These are phyloP conservation scores for Entonaema liquescens DNA, from an alignment of 495 filamentous ascomycete species.

Conservation along the genomic window DNA sequence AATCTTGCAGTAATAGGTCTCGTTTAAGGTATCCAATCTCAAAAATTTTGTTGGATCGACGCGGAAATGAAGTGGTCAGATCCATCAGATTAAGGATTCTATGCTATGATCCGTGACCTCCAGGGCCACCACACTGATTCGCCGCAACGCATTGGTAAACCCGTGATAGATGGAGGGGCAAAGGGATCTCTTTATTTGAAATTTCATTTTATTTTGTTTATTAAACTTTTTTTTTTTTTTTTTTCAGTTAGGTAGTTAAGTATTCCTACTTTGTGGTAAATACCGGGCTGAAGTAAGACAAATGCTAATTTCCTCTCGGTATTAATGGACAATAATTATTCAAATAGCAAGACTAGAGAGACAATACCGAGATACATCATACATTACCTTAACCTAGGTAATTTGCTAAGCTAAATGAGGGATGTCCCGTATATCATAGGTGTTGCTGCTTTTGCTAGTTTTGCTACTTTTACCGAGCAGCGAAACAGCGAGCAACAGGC, in stretches of 20 bases:
- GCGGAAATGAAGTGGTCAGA: slow-evolving; percentile 11
- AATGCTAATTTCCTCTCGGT: slow-evolving; percentile 15
- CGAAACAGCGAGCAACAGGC: neutral
- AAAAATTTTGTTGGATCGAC: slow-evolving; percentile 11
- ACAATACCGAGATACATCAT: neutral
- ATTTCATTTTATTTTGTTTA: too few species aligned
- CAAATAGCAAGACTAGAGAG: slow-evolving; percentile 2
- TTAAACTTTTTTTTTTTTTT: neutral
- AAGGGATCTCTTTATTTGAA: neutral
- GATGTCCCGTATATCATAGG: slow-evolving; percentile 9
- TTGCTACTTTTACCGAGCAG: neutral
- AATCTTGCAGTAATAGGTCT: slow-evolving; percentile 3
- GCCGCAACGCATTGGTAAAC: neutral
- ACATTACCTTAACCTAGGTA: neutral
- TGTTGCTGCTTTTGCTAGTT: slow-evolving; percentile 35
- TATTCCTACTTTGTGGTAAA: neutral
- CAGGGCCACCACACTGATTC: neutral
- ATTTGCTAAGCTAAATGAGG: slow-evolving; percentile 25
- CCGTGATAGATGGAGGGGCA: slow-evolving; percentile 1
- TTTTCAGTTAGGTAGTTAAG: neutral
- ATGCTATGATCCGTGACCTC: slow-evolving; percentile 8
- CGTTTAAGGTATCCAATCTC: slow-evolving; percentile 17
- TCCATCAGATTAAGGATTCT: slow-evolving; percentile 17
- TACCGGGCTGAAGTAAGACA: slow-evolving; percentile 17
- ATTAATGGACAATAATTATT: slow-evolving; percentile 9